A percentile compares a stretch with the other conserved stretches of the same genome.
phyloP scores from a whole-genome alignment of 305 asterid genomes.

The Fraxinus floribunda region DNA sequence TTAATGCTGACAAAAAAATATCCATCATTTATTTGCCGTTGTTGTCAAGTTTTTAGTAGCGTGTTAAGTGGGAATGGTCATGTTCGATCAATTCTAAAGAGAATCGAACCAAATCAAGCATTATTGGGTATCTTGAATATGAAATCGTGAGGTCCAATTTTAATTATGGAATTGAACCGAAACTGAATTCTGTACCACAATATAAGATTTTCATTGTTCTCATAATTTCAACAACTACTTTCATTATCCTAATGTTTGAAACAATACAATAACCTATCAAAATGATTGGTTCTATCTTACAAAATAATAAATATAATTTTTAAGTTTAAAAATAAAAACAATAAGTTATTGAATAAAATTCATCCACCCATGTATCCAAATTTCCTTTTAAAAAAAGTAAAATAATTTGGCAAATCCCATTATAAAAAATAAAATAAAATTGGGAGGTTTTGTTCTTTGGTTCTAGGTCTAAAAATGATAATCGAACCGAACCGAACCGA shows the following conservation, averaged over 20 bases:
- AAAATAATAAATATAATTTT: too few relatives aligned
- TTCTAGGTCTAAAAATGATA: too few relatives aligned
- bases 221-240: background rate
- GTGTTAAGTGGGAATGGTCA: background rate
- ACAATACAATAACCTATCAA: background rate
- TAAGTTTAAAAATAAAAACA: too few relatives aligned
- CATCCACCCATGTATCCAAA: too few relatives aligned
- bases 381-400: too few relatives aligned
- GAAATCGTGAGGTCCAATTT: background rate
- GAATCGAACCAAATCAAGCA: background rate
- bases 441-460: too few relatives aligned
- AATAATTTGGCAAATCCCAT: too few relatives aligned
- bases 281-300: background rate
- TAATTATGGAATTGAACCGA: background rate
- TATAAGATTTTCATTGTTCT: background rate
- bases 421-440: too few relatives aligned
- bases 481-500: background rate
- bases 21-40: background rate
- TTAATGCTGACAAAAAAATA: background rate
- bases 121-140: background rate
- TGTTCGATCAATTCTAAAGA: background rate
- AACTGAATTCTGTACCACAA: background rate
- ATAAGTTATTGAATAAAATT: too few relatives aligned
- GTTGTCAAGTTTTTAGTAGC: background rate
- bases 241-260: background rate